Evolutionary conservation across 768 basidiomycete species (phyloP).

Genomic region (Pleurotus tuber-regium): DNA sequence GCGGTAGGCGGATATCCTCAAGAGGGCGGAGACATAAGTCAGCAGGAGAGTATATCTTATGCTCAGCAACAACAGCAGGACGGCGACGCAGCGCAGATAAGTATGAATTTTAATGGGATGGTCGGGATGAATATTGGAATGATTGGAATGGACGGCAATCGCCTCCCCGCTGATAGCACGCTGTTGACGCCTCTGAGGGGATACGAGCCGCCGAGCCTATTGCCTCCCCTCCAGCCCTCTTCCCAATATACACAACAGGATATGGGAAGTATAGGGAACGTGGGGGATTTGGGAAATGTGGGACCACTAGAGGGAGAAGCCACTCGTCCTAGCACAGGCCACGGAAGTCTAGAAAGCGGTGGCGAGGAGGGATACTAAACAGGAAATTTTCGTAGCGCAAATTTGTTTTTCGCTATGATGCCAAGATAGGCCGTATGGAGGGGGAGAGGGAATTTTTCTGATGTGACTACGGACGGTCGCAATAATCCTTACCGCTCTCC

Average conservation of each 20-base stretch:
- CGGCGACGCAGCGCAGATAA: background rate
- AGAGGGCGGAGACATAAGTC: background rate
- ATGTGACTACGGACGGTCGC: too few species aligned
- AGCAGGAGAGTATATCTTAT: background rate
- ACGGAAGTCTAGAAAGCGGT: background rate
- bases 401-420: too few species aligned
- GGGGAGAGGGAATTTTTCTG: too few species aligned
- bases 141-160: slow-evolving; percentile 16
- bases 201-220: slow-evolving; percentile 44
- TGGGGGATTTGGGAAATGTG: background rate
- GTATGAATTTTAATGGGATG: slow-evolving; percentile 2
- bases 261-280: background rate
- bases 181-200: slow-evolving; percentile 69
- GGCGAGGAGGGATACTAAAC: slow-evolving; percentile 17
- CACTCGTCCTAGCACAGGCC: background rate
- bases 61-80: background rate
- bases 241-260: background rate
- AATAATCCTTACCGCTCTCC: background rate
- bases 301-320: slow-evolving; percentile 1
- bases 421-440: too few species aligned
- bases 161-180: slow-evolving; percentile 63
- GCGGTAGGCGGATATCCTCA: too few species aligned
- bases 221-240: slow-evolving; percentile 20
- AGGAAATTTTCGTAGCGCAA: background rate
- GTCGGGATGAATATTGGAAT: background rate